Evolutionary conservation across 2,329 filamentous ascomycete species (phyloP).

Genomic region (Trichophyton equinum): DNA sequence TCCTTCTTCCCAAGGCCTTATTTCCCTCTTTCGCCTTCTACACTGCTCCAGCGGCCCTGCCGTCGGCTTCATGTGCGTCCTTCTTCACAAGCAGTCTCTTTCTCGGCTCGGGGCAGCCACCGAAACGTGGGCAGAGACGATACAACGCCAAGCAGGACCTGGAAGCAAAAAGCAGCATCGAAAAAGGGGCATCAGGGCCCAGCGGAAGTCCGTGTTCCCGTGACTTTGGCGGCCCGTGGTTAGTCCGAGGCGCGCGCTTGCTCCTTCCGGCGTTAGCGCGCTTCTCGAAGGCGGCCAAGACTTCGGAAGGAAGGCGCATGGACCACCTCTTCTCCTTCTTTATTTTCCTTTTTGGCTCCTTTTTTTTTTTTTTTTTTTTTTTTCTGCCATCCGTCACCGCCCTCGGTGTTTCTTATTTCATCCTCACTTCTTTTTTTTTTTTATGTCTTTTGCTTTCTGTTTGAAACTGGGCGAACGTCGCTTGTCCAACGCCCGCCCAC

Average conservation of each 20-base stretch:
- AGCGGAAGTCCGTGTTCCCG: background rate
- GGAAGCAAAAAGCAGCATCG: background rate
- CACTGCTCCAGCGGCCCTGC: no score
- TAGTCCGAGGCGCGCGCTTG: background rate
- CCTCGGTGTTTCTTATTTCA: no score
- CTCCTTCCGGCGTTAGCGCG: background rate
- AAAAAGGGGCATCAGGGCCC: no score
- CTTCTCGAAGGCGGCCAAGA: slow-evolving; percentile 1
- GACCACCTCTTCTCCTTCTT: background rate
- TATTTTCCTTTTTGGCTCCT: background rate
- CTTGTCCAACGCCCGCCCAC: background rate
- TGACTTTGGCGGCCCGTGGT: background rate
- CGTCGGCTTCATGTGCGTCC: background rate
- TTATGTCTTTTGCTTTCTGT: background rate
- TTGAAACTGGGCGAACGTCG: background rate
- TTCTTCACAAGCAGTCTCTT: background rate
- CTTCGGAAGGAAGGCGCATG: background rate
- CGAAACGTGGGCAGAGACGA: background rate
- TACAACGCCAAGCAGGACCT: background rate
- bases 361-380: no score
- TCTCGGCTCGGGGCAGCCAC: no score
- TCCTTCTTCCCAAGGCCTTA: background rate
- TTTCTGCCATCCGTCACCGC: background rate
- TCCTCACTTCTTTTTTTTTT: background rate
- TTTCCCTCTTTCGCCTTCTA: no score